phyloP scores from a whole-genome alignment of 2,329 filamentous ascomycete genomes.

The Monilinia fructigena region DNA sequence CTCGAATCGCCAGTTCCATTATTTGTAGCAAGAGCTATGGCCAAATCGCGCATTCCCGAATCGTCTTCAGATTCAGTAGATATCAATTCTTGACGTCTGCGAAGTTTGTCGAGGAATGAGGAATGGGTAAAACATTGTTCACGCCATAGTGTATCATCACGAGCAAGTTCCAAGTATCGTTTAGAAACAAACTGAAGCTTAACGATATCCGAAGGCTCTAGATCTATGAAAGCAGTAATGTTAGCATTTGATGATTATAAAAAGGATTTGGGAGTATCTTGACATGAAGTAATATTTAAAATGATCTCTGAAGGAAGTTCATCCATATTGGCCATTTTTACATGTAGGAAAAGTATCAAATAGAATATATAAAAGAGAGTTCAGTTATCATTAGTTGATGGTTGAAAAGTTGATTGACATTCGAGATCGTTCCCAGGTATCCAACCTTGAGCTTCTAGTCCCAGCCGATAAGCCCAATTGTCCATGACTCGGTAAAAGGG shows the following conservation, averaged over 20 bases:
- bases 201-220: conserved; percentile 64
- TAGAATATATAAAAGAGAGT: background rate
- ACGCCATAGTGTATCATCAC: conserved; percentile 77
- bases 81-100: conserved; percentile 50
- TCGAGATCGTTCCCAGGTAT: background rate
- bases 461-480: conserved; percentile 9
- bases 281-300: conserved; percentile 22
- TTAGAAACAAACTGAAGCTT: conserved; percentile 68
- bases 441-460: background rate
- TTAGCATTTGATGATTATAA: background rate
- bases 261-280: background rate
- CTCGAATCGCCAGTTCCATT: conserved; percentile 37
- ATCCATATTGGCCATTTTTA: conserved; percentile 17
- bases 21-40: conserved; percentile 30
- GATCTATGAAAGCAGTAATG: conserved; percentile 45
- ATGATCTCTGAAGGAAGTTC: conserved; percentile 23
- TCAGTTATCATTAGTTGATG: background rate
- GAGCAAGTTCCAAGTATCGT: conserved; percentile 62
- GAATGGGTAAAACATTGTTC: conserved; percentile 71
- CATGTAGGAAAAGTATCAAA: background rate
- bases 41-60: conserved; percentile 43
- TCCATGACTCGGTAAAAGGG: background rate
- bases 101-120: conserved; percentile 60
- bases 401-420: background rate
- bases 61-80: conserved; percentile 42